Base-by-base conservation (phyloP, 2,329 filamentous ascomycete genomes). In the Aspergillus sp. region DNA sequence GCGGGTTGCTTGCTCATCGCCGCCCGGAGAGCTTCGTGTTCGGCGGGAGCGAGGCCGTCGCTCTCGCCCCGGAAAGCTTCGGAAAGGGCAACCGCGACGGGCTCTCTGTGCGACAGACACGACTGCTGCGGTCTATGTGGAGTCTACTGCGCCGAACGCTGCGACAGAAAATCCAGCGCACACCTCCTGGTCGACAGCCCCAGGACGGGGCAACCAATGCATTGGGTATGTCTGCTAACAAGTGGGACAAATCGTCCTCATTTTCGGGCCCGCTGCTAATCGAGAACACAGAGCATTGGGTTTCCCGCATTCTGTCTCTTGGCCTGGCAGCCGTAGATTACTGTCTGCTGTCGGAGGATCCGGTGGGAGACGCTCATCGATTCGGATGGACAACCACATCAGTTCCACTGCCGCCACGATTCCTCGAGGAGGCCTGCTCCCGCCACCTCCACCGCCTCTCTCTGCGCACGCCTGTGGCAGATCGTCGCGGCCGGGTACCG, bases 1-100 rank as follows among this genome's bases (percentile, higher is more conserved):
- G 44, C 7, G 44, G 44, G 11, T 5, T 23, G 21, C 44, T 13
- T 6, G 44, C 25, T 7, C 21, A 32, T 16, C 23, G 16, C 14
- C 44, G n/a, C 10, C n/a, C 44, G 7, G 29, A 23, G 5, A 14
- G 23, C 44, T 14, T 23, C 10, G n/a, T 32, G 4, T 31, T 19
- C 5, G 44, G 29, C 17, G 19, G 23, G 11, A 46, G 44, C 17
- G 44, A 46, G 25, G 44, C 32, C 44, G 21, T 46, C 5, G 44
- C 20, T 6, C 44, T 46, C 6, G 44, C 44, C 5, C 44, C 44
- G 11, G 44, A 46, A 13, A 32, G 44, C 44, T 46, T 46, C n/a
- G 44, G 44, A 7, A 31, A 19, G 20, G 44, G 44, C 25, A 46
- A 46, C 23, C 7, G 10, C n/a, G 25, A 16, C 23, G 29, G 29